Conservation (phyloP, 108 stramenopile species). For the Epipyxis sp. region DNA sequence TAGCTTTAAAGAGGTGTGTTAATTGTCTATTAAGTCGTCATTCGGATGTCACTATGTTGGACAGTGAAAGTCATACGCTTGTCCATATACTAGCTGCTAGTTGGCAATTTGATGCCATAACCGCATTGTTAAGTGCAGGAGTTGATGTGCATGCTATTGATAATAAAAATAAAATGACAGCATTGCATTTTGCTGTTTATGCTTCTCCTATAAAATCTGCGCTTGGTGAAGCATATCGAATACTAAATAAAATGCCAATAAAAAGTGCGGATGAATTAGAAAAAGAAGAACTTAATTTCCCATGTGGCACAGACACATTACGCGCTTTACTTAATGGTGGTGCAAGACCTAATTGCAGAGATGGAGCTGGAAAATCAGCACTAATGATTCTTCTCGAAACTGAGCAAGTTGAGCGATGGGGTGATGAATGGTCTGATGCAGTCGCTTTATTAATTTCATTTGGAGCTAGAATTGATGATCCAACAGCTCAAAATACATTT, state of each 20-base stretch:
- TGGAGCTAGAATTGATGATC: neutral
- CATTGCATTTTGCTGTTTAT: constrained; percentile 7
- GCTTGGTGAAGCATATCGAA: constrained; percentile 14
- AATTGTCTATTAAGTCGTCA: neutral
- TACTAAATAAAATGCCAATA: neutral
- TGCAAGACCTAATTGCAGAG: neutral
- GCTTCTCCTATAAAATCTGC: neutral
- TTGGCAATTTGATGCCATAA: constrained; percentile 19
- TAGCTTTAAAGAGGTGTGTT: neutral
- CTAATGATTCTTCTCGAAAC: neutral
- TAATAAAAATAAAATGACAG: neutral
- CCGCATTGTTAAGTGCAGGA: neutral
- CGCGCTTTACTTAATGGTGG: constrained; percentile 3
- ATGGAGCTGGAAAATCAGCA: neutral
- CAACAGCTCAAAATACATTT: neutral
- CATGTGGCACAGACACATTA: neutral
- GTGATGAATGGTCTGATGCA: neutral
- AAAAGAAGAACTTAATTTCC: neutral
- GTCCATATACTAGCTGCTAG: neutral
- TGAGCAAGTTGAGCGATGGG: neutral
- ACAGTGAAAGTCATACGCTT: neutral
- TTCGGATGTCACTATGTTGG: neutral
- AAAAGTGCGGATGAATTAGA: neutral
- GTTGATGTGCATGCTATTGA: constrained; percentile 19
- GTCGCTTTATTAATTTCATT: constrained; percentile 10